phyloP scores from a whole-genome alignment of 768 basidiomycete species.

The Rhodotorula babjevae region DNA sequence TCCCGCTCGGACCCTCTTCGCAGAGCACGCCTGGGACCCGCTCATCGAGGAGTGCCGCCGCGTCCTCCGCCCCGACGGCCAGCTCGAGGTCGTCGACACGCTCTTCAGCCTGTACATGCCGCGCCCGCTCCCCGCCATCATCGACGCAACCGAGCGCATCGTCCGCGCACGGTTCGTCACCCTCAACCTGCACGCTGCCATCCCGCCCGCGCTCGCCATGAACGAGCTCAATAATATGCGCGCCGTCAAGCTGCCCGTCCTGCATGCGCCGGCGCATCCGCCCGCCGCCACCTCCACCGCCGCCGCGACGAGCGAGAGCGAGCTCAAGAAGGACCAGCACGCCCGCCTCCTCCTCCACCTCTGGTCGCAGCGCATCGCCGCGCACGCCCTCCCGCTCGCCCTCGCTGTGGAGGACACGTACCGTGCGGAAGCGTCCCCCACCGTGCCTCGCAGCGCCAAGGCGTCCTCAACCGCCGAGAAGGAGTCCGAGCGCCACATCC shows the following conservation, averaged over 20 bases:
- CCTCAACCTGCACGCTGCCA: neutral
- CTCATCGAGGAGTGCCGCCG: neutral
- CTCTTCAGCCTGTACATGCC: neutral
- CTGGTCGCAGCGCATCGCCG: neutral
- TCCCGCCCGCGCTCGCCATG: slow-evolving; percentile 3
- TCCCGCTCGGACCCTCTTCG: no score
- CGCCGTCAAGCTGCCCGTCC: neutral
- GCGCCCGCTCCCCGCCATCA: neutral
- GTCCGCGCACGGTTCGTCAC: neutral
- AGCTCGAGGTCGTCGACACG: neutral
- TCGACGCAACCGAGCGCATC: neutral
- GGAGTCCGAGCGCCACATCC: neutral
- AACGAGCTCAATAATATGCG: neutral
- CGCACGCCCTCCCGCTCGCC: neutral
- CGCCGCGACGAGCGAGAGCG: neutral
- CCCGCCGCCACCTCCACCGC: neutral
- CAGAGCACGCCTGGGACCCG: neutral
- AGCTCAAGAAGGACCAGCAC: neutral
- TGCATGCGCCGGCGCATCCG: neutral
- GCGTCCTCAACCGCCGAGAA: neutral
- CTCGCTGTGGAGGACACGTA: neutral
- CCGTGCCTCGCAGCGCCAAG: neutral
- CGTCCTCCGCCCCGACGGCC: neutral
- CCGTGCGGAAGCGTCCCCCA: neutral
- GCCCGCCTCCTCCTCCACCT: neutral